Evolutionary conservation across 495 filamentous ascomycete genomes (phyloP).

Genomic region (Penicillium bialowiezense): DNA sequence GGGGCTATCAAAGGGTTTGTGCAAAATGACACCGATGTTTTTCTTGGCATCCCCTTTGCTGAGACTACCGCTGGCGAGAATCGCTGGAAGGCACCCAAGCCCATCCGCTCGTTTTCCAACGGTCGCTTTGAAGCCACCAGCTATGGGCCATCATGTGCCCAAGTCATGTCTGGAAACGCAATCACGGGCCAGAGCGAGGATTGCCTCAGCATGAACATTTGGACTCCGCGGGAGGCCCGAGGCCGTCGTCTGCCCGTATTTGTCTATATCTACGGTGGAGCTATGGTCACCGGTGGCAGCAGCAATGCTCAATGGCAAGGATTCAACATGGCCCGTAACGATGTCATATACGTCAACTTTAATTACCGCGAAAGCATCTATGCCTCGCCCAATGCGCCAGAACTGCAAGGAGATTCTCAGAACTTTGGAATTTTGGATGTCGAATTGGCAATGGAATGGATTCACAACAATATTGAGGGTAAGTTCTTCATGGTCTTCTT

Average conservation of each 20-base stretch:
- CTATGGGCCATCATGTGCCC: conserved; percentile 25
- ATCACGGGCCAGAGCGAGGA: conserved; percentile 25
- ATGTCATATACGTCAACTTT: conserved; percentile 27
- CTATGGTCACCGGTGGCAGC: conserved; percentile 24
- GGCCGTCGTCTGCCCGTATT: conserved; percentile 19
- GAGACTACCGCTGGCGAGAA: conserved; percentile 24
- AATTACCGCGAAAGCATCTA: conserved; percentile 30
- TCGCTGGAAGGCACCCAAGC: conserved; percentile 25
- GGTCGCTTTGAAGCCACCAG: conserved; percentile 19
- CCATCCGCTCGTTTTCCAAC: conserved; percentile 7
- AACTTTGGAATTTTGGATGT: conserved; percentile 29
- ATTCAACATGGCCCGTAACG: conserved; percentile 27
- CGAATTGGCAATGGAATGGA: conserved; percentile 25
- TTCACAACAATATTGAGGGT: conserved; percentile 24
- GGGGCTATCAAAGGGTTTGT: conserved; percentile 17
- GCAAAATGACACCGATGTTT: conserved; percentile 23
- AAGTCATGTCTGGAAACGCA: conserved; percentile 22
- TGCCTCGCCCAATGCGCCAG: conserved; percentile 23
- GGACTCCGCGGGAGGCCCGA: not conserved
- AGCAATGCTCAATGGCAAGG: conserved; percentile 28
- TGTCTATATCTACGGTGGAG: conserved; percentile 28
- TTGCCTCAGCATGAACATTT: conserved; percentile 28
- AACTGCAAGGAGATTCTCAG: conserved; percentile 24
- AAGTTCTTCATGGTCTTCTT: not conserved
- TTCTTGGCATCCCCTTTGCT: conserved; percentile 28